Evolutionary conservation across 2,329 filamentous ascomycete species (phyloP), one percentile per base, ranked within the genome.

Genomic region (Cordyceps cicadae): DNA sequence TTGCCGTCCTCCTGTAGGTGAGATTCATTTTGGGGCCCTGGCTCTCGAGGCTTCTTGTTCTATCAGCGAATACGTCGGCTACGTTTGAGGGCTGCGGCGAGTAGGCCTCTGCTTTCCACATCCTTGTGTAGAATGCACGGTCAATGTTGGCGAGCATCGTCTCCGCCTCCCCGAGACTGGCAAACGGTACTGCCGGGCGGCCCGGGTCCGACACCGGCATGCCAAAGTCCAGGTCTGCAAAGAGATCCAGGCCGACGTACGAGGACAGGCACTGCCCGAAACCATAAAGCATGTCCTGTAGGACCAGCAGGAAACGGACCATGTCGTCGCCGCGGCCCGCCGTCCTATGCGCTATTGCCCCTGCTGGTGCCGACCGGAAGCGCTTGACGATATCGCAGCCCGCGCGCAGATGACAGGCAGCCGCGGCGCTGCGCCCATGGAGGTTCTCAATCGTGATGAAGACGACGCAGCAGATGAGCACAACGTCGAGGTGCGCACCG

Each of bases 381-480:
- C 51, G 51, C 34, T 53, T 54, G 51, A 67, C 48, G 3, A 68
- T 61, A 1, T 60, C 56, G 5, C 59, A 60, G 2, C 65, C 66
- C 17, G 66, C 63, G n/a, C 62, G 63, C 8, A 67, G 29, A 21
- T 68, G 66, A 5, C 66, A 63, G 1, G 67, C 50, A 7, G 66
- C 62, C 15, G 67, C 66, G n/a, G 65, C 54, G 11, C 66, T 65
- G 1, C 66, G 66, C 1, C 63, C 62, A 12, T 64, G 55, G 2
- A 68, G 50, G 21, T 63, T 67, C 46, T 68, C 66, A 11, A 68
- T 63, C 24, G 63, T 65, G 26, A 67, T 66, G n/a, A 68, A 68
- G 24, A 68, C 65, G 17, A 64, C 62, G 17, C 66, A 68, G 34
- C 66, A 68, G 1, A 64, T 56, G 1, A 68, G 57, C n/a, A 64